Percentiles rank a stretch among this genome's conserved stretches.
These are phyloP conservation scores for Phytophthora syringae DNA, from an alignment of 352 stramenopile genomes.

Conservation along the genomic window DNA sequence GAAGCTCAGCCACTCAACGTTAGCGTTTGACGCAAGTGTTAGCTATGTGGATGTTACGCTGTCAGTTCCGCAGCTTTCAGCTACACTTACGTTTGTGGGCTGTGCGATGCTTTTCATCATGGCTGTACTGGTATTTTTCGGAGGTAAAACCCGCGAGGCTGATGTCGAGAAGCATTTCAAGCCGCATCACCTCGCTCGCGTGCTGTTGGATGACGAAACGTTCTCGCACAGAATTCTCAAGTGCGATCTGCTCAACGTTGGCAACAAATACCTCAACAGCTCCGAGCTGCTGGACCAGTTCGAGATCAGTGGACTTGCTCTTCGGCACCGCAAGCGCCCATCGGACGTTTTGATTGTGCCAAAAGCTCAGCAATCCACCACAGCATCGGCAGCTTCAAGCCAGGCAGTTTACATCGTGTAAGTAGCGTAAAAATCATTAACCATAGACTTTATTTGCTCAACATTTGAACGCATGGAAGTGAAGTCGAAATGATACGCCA, in stretches of 20 bases:
- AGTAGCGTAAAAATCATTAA: slow-evolving; percentile 31
- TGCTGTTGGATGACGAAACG: slow-evolving; percentile 44
- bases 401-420: slow-evolving; percentile 34
- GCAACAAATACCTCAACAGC: slow-evolving; percentile 54
- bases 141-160: slow-evolving; percentile 48
- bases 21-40: slow-evolving; percentile 36
- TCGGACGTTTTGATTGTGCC: slow-evolving; percentile 52
- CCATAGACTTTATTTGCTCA: slow-evolving; percentile 41
- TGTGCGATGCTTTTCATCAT: slow-evolving; percentile 48
- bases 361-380: slow-evolving; percentile 33
- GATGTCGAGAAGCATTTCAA: slow-evolving; percentile 55
- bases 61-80: slow-evolving; percentile 43
- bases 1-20: slow-evolving; percentile 24
- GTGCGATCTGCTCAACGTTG: slow-evolving; percentile 56
- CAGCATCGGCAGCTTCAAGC: slow-evolving; percentile 26
- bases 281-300: slow-evolving; percentile 66
- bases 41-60: slow-evolving; percentile 43
- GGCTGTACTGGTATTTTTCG: slow-evolving; percentile 44
- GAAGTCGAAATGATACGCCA: too few relatives aligned
- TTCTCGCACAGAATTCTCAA: slow-evolving; percentile 54
- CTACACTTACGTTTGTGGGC: slow-evolving; percentile 45
- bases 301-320: slow-evolving; percentile 55
- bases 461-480: too few relatives aligned
- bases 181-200: slow-evolving; percentile 50
- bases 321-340: slow-evolving; percentile 48